Conservation (phyloP, 768 basidiomycete species). For the Trametes gibbosa region DNA sequence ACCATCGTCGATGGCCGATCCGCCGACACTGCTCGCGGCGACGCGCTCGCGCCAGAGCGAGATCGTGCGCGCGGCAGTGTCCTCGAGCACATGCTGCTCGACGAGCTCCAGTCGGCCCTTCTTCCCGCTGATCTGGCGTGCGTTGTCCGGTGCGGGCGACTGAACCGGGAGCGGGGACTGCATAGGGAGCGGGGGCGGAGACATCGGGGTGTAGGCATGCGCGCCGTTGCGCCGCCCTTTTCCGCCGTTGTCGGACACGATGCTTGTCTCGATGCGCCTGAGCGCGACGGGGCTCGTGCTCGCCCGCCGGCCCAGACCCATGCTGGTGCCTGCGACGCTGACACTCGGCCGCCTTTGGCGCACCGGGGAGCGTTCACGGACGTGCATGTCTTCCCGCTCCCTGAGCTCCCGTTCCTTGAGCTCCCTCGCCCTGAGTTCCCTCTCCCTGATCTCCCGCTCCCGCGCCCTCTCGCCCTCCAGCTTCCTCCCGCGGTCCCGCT, state of each 20-base stretch:
- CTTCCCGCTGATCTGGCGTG: conserved; percentile 25
- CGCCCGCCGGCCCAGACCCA: not conserved
- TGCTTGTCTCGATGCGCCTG: conserved; percentile 2
- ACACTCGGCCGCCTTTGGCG: not conserved
- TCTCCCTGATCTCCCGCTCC: not conserved
- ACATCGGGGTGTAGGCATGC: not conserved
- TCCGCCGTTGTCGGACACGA: conserved; percentile 9
- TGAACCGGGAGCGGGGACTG: not conserved
- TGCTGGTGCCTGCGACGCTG: not conserved
- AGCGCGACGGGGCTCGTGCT: conserved; percentile 11
- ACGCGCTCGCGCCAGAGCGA: conserved; percentile 36
- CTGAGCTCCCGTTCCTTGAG: not conserved
- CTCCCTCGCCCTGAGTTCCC: not conserved
- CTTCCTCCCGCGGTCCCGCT: not conserved
- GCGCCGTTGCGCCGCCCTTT: not conserved
- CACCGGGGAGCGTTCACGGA: no score
- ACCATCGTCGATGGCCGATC: not conserved
- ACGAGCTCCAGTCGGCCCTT: conserved; percentile 30
- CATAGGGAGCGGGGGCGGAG: not conserved
- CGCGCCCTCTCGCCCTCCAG: not conserved
- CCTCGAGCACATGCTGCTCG: conserved; percentile 33
- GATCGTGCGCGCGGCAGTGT: conserved; percentile 35
- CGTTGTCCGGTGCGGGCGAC: conserved; percentile 18
- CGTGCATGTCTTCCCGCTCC: not conserved
- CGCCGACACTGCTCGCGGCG: conserved; percentile 27